Evolutionary conservation across 768 basidiomycete species (phyloP).

Genomic region (Podaxis carcinomalis): DNA sequence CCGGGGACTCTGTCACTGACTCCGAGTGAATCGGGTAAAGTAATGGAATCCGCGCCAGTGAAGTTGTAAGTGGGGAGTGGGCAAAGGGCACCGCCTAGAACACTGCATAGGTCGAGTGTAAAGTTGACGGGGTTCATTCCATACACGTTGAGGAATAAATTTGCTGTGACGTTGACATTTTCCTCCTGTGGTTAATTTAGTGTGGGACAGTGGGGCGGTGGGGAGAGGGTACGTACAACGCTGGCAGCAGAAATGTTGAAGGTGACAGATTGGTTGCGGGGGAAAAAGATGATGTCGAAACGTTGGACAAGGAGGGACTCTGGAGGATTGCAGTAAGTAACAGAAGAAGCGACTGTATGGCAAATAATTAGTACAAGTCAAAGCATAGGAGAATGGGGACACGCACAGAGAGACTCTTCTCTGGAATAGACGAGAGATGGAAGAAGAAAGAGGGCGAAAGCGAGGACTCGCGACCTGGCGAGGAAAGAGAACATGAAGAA

Average conservation of each 20-base stretch:
- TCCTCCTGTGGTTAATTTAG: conserved; percentile 44
- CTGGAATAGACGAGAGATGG: conserved; percentile 37
- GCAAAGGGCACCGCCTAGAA: conserved; percentile 79
- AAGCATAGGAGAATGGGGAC: neutral
- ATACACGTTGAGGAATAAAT: conserved; percentile 83
- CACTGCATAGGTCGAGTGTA: conserved; percentile 81
- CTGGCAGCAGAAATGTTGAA: conserved; percentile 88
- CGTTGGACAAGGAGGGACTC: conserved; percentile 75
- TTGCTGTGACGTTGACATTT: conserved; percentile 78
- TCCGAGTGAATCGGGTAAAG: conserved; percentile 55
- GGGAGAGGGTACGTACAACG: conserved; percentile 52
- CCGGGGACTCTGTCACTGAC: conserved; percentile 58
- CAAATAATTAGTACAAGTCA: conserved; percentile 13
- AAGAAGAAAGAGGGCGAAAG: conserved; percentile 36
- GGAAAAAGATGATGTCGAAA: conserved; percentile 70
- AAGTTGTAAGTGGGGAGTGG: conserved; percentile 83
- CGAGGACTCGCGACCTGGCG: conserved; percentile 71
- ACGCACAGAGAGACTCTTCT: conserved; percentile 62
- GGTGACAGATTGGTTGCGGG: conserved; percentile 64
- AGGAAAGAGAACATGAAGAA: conserved; percentile 58
- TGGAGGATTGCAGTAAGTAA: conserved; percentile 82
- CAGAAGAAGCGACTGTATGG: conserved; percentile 72
- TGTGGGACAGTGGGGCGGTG: conserved; percentile 5
- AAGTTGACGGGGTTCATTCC: conserved; percentile 79
- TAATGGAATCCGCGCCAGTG: conserved; percentile 70